Conservation (phyloP, 2,329 filamentous ascomycete genomes). For the Penicillium expansum region DNA sequence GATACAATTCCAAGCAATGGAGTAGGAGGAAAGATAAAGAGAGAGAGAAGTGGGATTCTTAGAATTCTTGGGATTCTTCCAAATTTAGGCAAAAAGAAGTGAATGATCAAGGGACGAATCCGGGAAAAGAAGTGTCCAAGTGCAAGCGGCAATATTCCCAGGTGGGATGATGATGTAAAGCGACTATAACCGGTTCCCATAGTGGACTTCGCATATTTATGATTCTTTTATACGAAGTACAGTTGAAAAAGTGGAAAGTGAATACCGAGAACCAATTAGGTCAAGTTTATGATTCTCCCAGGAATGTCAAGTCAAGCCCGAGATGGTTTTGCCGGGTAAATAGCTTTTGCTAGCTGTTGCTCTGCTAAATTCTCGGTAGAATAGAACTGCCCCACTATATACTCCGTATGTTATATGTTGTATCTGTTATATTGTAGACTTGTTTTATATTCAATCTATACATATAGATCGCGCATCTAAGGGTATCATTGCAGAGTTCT, state of each 20-base stretch:
- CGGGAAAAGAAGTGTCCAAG: neutral
- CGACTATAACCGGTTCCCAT: slow-evolving; percentile 4
- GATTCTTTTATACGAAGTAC: neutral
- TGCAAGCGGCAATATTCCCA: slow-evolving; percentile 11
- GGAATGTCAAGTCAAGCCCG: slow-evolving; percentile 1
- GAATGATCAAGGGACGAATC: neutral
- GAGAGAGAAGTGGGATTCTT: neutral
- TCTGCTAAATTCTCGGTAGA: slow-evolving; percentile 20
- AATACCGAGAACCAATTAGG: slow-evolving; percentile 3
- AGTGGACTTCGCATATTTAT: neutral
- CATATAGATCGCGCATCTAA: slow-evolving; percentile 10
- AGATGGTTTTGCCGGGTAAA: slow-evolving; percentile 7
- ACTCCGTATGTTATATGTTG: neutral
- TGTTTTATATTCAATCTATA: slow-evolving; percentile 18
- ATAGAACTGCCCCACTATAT: slow-evolving; percentile 10
- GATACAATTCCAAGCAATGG: neutral
- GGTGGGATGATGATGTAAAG: slow-evolving; percentile 22
- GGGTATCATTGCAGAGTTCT: slow-evolving; percentile 19
- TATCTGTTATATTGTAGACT: neutral
- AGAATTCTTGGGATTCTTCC: neutral
- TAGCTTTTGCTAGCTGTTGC: neutral
- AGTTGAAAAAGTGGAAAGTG: neutral
- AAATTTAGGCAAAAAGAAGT: neutral
- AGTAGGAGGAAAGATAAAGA: neutral
- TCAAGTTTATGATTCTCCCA: neutral